Evolutionary conservation across 352 stramenopile genomes (phyloP).

Genomic region (Pythium phragmitis): DNA sequence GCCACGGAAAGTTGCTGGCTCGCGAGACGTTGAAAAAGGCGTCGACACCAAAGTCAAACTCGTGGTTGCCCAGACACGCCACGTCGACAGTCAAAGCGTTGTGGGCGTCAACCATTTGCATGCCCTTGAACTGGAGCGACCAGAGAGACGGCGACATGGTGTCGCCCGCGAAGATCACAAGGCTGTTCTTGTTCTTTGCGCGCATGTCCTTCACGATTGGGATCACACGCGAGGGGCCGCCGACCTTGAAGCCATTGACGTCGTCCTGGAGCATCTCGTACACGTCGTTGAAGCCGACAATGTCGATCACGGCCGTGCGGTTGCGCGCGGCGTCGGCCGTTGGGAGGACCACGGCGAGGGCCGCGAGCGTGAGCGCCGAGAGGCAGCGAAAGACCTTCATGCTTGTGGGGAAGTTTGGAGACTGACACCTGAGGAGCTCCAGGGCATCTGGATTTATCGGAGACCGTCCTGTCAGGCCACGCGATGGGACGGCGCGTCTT

Average conservation of each 20-base stretch:
- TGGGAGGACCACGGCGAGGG: slow-evolving; percentile 24
- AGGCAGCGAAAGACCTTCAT: slow-evolving; percentile 34
- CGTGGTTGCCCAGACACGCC: slow-evolving; percentile 72
- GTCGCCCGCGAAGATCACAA: slow-evolving; percentile 81
- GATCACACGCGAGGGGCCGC: slow-evolving; percentile 71
- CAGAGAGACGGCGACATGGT: slow-evolving; percentile 82
- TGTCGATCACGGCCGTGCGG: slow-evolving; percentile 49
- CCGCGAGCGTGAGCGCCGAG: slow-evolving; percentile 24
- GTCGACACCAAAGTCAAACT: slow-evolving; percentile 80
- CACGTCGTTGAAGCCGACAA: slow-evolving; percentile 78
- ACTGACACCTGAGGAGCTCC: not conserved
- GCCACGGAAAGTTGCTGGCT: slow-evolving; percentile 60
- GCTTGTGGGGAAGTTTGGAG: not conserved
- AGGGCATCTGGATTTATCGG: too few species aligned
- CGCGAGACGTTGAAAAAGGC: slow-evolving; percentile 67
- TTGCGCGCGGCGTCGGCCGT: slow-evolving; percentile 31
- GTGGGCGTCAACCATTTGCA: slow-evolving; percentile 80
- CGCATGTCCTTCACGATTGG: slow-evolving; percentile 60
- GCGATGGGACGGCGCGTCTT: too few species aligned
- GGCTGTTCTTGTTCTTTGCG: slow-evolving; percentile 51
- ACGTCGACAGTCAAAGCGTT: slow-evolving; percentile 74
- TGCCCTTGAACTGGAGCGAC: slow-evolving; percentile 74
- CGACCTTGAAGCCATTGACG: slow-evolving; percentile 59
- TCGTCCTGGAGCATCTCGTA: slow-evolving; percentile 77
- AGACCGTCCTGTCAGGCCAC: too few species aligned